A percentile compares a stretch with the other conserved stretches of the same genome.
Conservation (phyloP, 2,329 filamentous ascomycete genomes). For the Ceratocystis cacaofunesta region DNA sequence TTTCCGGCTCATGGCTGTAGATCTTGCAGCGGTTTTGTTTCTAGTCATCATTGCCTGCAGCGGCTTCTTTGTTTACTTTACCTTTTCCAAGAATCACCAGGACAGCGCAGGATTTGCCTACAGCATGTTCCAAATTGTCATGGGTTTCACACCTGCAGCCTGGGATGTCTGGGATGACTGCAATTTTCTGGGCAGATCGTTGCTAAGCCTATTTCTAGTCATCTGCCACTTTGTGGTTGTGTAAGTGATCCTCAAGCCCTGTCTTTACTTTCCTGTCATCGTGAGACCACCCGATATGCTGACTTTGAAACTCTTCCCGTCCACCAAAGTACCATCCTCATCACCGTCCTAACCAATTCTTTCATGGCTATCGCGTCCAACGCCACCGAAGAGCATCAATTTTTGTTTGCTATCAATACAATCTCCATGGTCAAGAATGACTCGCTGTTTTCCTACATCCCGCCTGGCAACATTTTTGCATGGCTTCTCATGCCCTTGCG, state of each 20-base stretch:
- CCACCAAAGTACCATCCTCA: conserved; percentile 56
- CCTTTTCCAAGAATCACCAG: conserved; percentile 57
- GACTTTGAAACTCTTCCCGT: neutral
- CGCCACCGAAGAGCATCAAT: conserved; percentile 81
- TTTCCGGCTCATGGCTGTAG: conserved; percentile 84
- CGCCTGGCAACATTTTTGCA: conserved; percentile 78
- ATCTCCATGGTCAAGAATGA: conserved; percentile 99
- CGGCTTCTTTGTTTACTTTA: conserved; percentile 92
- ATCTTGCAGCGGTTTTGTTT: conserved; percentile 70
- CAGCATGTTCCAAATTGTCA: conserved; percentile 80
- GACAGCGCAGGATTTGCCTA: conserved; percentile 67
- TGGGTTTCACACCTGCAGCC: conserved; percentile 90
- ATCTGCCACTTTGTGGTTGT: conserved; percentile 92
- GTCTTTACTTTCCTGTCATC: neutral
- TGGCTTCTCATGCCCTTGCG: conserved; percentile 77
- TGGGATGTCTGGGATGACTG: conserved; percentile 81
- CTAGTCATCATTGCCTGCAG: conserved; percentile 79
- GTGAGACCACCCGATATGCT: neutral
- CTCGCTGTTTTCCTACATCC: conserved; percentile 82
- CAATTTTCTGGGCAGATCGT: conserved; percentile 58
- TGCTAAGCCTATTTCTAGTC: conserved; percentile 73
- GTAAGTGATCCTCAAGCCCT: conserved; percentile 27
- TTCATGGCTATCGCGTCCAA: conserved; percentile 94
- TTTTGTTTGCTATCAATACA: conserved; percentile 89
- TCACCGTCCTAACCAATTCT: conserved; percentile 90